A percentile compares a stretch with the other conserved stretches of the same genome.
phyloP scores from a whole-genome alignment of 140 eudicot genomes.

The Oenanthe javanica region DNA sequence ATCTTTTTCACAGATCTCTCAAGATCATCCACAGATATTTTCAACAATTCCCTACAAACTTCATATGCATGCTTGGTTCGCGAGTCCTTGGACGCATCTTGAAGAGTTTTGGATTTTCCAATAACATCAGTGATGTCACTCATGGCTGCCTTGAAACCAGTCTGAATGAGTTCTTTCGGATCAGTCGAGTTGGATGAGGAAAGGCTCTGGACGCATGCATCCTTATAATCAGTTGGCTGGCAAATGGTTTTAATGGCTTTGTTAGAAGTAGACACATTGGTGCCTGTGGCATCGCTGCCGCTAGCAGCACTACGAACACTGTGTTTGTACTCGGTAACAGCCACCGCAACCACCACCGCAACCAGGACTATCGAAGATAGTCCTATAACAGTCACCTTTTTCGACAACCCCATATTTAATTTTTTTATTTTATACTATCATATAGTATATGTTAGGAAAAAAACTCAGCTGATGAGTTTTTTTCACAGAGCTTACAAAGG shows the following conservation, averaged over 20 bases:
- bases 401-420: not conserved
- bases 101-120: not conserved
- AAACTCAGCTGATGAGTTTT: not conserved
- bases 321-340: not conserved
- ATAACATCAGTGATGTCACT: not conserved
- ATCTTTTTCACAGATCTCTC: not conserved
- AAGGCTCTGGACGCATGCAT: not conserved
- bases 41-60: not conserved
- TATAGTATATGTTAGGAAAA: not conserved
- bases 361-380: slow-evolving; percentile 1
- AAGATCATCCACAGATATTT: not conserved
- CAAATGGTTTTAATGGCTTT: not conserved
- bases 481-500: not conserved
- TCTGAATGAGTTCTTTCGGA: not conserved
- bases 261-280: not conserved
- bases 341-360: slow-evolving; percentile 1
- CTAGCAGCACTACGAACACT: not conserved
- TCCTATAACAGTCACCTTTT: not conserved
- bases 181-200: not conserved
- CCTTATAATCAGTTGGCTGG: slow-evolving; percentile 1
- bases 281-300: not conserved
- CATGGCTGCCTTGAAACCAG: not conserved
- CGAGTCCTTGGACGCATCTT: not conserved
- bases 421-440: not conserved
- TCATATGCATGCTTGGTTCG: not conserved